Base-by-base conservation (phyloP, 75 land plant genomes). In the Pinus tabuliformis region DNA sequence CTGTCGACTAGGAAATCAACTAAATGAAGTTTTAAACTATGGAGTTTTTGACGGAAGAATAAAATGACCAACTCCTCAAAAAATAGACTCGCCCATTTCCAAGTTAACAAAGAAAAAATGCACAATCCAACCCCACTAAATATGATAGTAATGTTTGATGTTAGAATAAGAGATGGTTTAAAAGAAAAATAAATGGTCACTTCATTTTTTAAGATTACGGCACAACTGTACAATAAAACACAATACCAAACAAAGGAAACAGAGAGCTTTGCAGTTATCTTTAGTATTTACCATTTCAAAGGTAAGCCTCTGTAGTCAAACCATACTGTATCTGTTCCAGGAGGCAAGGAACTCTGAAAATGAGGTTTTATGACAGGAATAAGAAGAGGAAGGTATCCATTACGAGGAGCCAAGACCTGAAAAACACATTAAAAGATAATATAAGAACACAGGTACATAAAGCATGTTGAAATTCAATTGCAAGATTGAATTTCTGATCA, bases 231-330 rank as follows among this genome's bases (percentile, higher is more conserved):
- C 16, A 64, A 64, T 0, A 33, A 24, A 64, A 60, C 17, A 33
- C 18, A 33, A 33, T 30, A 33, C 7, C 18, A 22, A 78, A 57
- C 45, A 37, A 36, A 26, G 17, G 26, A 77, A 58, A 75, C 30
- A 56, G 11, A 21, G 65, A 16, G 71, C 45, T 28, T 33, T 21
- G 22, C 22, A 59, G 73, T 73, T 4, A 62, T 7, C 37, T n/a
- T n/a, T n/a, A n/a, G n/a, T n/a, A n/a, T 37, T 56, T 84, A 96
- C 99, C 99, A 97, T 82, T 94, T 94, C 17, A 97, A 81, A 11
- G 99, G 95, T 75, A 97, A 81, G 1, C 99, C 99, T 78, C 88
- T 84, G 79, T 90, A 97, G 64, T 97, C 99, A 81, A 97, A 97
- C 99, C 99, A 97, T 22, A 95, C 73, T 33, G 91, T 90, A 68